A percentile compares a stretch with the other conserved stretches of the same genome.
Conservation (phyloP, 331 rosid species). For the Saraca asoca region DNA sequence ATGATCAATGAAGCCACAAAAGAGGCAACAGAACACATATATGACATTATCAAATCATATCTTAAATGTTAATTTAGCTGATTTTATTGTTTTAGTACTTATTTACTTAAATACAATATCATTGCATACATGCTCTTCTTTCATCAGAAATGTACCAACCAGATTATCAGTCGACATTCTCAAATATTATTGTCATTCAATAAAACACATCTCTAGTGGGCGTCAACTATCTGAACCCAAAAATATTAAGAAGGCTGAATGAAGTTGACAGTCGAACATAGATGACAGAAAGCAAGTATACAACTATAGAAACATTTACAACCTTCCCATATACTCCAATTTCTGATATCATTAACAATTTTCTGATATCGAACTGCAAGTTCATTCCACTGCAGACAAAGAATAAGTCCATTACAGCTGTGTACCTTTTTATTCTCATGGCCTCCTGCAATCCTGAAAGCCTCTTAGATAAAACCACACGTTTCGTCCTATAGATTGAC, state of each 20-base stretch:
- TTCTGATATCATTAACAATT: background rate
- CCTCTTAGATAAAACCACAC: conserved; percentile 55
- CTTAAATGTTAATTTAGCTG: background rate
- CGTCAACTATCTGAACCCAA: background rate
- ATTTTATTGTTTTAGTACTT: no score
- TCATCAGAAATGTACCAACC: no score
- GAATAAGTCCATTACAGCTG: background rate
- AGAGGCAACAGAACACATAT: background rate
- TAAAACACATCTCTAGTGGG: background rate
- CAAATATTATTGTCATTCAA: background rate
- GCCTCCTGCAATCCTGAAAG: conserved; percentile 80
- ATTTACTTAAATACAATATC: no score
- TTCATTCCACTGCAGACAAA: conserved; percentile 19
- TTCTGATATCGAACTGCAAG: background rate
- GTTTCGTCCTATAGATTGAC: conserved; percentile 37
- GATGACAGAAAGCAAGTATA: background rate
- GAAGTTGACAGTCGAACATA: background rate
- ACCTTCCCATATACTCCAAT: background rate
- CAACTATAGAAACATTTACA: conserved; percentile 2
- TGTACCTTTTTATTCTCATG: conserved; percentile 69
- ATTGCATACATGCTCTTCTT: no score
- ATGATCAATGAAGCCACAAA: background rate
- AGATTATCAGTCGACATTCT: no score
- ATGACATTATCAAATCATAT: conserved; percentile 2
- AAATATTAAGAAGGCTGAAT: no score